Evolutionary conservation across 331 rosid species (phyloP), one percentile per base, ranked within the genome.

Genomic region (Prunus yedoensis): DNA sequence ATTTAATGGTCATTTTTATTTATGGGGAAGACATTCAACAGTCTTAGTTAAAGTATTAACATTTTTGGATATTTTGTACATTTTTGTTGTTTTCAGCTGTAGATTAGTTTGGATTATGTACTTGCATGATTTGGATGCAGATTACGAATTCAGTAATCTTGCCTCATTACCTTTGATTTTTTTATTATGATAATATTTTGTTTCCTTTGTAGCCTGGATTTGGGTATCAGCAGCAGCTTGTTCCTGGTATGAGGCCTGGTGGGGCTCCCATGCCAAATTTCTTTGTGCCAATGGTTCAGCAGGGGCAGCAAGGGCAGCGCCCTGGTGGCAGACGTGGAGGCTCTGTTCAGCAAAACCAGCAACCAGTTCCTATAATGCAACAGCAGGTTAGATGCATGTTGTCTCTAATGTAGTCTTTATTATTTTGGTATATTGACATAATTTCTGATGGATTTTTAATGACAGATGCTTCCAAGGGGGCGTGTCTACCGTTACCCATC

Each of bases 201-300:
- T 62, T 41, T 60, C 61, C 12, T 75, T 71, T 69, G 76, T 84
- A 94, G 99, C 90, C 97, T 81, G 99, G 97, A 64, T 94, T 92
- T 74, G 99, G 99, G 64, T 94, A 92, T 85, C 99, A 94, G 71
- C 99, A 94, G 82, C 99, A 94, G 77, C 95, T 94, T 71, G 93
- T 94, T 53, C 99, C 99, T 27, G 96, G 97, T n/a, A 94, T 94
- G 93, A 92, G 99, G 83, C 99, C 97, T 64, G 99, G 97, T 49
- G 97, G 92, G 73, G 96, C 87, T 51, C 96, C 96, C 16, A 91
- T 92, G 90, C 95, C 96, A 71, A 92, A 95, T 82, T 95, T 89
- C 84, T 95, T 90, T 78, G 79, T 95, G 73, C 97, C 99, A 76
- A 95, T 95, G 99, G 96, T 92, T 87, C 97, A 88, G 74, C 99